phyloP scores from a whole-genome alignment of 257 asterid genomes.

The Nyctanthes arbortristis region DNA sequence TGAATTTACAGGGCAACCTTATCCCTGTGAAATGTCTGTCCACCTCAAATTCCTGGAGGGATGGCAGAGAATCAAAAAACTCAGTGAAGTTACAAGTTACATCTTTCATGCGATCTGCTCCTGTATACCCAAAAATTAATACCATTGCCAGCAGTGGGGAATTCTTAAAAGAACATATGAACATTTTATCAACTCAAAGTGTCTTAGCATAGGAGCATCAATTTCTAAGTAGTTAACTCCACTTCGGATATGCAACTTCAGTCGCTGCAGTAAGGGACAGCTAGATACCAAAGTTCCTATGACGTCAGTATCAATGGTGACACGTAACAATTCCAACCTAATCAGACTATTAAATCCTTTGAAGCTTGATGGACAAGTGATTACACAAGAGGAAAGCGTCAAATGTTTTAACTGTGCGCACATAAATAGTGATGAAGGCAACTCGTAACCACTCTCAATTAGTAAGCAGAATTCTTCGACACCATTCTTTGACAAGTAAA shows the following conservation, averaged over 20 bases:
- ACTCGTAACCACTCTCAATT: neutral
- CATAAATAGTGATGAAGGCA: conserved; percentile 26
- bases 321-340: neutral
- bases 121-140: neutral
- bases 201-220: conserved; percentile 18
- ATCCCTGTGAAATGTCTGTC: conserved; percentile 17
- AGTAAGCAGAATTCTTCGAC: conserved; percentile 11
- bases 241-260: neutral
- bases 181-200: neutral
- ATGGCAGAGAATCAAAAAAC: conserved; percentile 4
- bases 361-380: conserved; percentile 9
- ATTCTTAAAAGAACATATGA: neutral
- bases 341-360: conserved; percentile 19
- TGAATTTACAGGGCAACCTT: neutral
- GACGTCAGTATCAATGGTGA: conserved; percentile 3
- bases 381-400: conserved; percentile 2
- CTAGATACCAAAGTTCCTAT: conserved; percentile 15
- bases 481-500: conserved; percentile 13
- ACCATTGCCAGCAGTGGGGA: conserved; percentile 1
- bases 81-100: neutral
- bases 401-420: neutral
- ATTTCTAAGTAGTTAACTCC: neutral
- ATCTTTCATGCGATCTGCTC: too few relatives aligned
- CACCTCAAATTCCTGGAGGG: conserved; percentile 20
- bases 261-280: conserved; percentile 11